Evolutionary conservation across 2,329 filamentous ascomycete genomes (phyloP).

Genomic region (Aspergillus flavus): DNA sequence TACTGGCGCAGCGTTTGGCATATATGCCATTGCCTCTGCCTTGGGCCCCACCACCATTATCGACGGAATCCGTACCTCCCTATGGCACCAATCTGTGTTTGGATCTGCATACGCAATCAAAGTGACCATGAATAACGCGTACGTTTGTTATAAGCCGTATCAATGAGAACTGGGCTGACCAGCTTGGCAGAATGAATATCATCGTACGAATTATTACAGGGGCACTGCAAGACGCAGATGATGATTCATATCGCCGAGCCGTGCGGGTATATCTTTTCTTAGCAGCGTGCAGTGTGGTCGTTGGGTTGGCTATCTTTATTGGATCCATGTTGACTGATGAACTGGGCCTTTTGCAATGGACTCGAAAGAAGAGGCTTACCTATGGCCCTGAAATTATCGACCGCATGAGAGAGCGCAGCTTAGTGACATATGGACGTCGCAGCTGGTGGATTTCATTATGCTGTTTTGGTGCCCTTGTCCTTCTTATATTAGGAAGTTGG

Average conservation of each 20-base stretch:
- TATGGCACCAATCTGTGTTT: slow-evolving; percentile 64
- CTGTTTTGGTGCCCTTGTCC: slow-evolving; percentile 49
- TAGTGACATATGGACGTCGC: slow-evolving; percentile 38
- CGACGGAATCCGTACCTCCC: slow-evolving; percentile 61
- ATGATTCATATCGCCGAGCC: slow-evolving; percentile 59
- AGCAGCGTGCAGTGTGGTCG: slow-evolving; percentile 52
- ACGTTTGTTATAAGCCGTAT: slow-evolving; percentile 14
- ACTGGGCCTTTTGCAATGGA: slow-evolving; percentile 60
- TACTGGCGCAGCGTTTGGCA: slow-evolving; percentile 61
- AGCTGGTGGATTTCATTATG: slow-evolving; percentile 47
- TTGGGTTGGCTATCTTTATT: slow-evolving; percentile 46
- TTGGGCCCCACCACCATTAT: slow-evolving; percentile 63
- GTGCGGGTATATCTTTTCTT: slow-evolving; percentile 60
- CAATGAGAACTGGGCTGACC: background rate
- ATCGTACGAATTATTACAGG: slow-evolving; percentile 61
- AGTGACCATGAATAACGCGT: slow-evolving; percentile 63
- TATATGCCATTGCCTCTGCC: slow-evolving; percentile 59
- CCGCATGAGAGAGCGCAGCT: slow-evolving; percentile 45
- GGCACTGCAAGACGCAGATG: slow-evolving; percentile 60
- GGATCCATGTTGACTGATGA: slow-evolving; percentile 45
- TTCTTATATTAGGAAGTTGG: slow-evolving; percentile 53
- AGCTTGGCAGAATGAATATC: slow-evolving; percentile 56
- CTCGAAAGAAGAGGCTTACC: slow-evolving; percentile 54
- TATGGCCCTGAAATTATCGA: slow-evolving; percentile 50
- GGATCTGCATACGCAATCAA: slow-evolving; percentile 64